Percentiles rank a stretch among this genome's conserved stretches.
These are phyloP conservation scores for Leishmania amazonensis DNA, from an alignment of 208 protist species.

Conservation along the genomic window DNA sequence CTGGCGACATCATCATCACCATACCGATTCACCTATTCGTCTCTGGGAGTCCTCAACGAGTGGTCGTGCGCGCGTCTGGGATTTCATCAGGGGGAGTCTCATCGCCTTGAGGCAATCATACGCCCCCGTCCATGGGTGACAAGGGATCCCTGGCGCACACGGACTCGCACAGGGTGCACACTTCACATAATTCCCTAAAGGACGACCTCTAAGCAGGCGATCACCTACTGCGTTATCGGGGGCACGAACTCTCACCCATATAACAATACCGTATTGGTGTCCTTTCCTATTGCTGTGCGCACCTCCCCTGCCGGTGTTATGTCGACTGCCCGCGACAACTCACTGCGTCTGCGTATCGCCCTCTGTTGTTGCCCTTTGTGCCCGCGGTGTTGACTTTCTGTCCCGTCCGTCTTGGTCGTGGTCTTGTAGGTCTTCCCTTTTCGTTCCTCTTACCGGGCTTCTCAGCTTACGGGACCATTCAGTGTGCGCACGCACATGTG, in stretches of 20 bases:
- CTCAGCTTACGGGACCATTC: too few relatives aligned
- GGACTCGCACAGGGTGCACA: background rate
- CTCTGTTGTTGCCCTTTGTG: background rate
- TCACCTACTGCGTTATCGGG: background rate
- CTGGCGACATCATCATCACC: background rate
- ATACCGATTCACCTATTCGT: background rate
- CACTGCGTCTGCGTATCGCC: background rate
- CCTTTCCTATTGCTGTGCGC: background rate
- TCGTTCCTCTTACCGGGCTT: too few relatives aligned
- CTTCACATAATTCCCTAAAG: background rate
- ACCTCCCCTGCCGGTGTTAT: background rate
- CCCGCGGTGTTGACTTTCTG: background rate
- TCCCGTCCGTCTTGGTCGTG: background rate
- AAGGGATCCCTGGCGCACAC: background rate
- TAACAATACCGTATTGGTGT: background rate
- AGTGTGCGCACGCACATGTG: background rate
- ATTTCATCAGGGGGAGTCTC: background rate
- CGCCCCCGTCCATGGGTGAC: background rate
- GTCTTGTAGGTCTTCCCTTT: background rate
- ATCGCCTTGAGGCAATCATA: background rate
- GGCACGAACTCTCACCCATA: background rate
- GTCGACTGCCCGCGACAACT: background rate
- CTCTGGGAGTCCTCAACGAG: background rate
- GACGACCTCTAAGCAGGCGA: background rate
- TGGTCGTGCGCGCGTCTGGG: background rate